Evolutionary conservation across 1,284 basidiomycete species (phyloP).

Genomic region (Puccinia novopanici): DNA sequence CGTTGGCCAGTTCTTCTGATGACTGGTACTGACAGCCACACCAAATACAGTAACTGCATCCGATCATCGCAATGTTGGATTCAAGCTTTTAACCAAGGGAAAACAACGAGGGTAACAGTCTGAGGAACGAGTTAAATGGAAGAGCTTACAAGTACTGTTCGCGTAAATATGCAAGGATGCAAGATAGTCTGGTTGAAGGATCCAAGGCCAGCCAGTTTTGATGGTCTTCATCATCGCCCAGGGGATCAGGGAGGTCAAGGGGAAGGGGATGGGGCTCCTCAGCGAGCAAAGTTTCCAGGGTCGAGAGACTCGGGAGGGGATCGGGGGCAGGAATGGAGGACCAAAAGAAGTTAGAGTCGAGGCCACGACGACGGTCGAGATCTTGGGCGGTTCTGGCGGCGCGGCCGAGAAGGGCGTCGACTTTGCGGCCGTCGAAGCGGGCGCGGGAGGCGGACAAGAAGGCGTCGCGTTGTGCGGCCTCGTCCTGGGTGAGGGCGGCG

Average conservation of each 20-base stretch:
- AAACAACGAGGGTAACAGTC: not conserved
- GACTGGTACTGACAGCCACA: slow-evolving; percentile 50
- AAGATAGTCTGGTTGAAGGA: slow-evolving; percentile 26
- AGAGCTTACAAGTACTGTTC: slow-evolving; percentile 36
- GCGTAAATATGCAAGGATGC: slow-evolving; percentile 34
- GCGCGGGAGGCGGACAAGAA: slow-evolving; percentile 27
- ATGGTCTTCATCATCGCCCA: slow-evolving; percentile 16
- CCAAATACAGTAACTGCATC: slow-evolving; percentile 48
- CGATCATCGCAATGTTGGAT: no score
- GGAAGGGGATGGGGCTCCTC: not conserved
- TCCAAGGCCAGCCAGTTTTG: slow-evolving; percentile 40
- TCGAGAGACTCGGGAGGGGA: not conserved
- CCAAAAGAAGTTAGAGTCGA: slow-evolving; percentile 46
- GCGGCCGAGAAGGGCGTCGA: slow-evolving; percentile 7
- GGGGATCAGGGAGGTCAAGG: not conserved
- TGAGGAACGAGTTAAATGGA: not conserved
- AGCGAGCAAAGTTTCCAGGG: slow-evolving; percentile 1
- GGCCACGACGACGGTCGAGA: slow-evolving; percentile 31
- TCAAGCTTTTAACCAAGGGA: no score
- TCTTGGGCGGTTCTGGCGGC: slow-evolving; percentile 45
- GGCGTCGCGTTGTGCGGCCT: not conserved
- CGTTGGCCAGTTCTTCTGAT: slow-evolving; percentile 33
- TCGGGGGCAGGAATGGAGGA: not conserved
- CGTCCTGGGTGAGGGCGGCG: slow-evolving; percentile 19
- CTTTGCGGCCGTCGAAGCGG: slow-evolving; percentile 34